phyloP scores from a whole-genome alignment of 768 basidiomycete species.

The Clathrus columnatus region DNA sequence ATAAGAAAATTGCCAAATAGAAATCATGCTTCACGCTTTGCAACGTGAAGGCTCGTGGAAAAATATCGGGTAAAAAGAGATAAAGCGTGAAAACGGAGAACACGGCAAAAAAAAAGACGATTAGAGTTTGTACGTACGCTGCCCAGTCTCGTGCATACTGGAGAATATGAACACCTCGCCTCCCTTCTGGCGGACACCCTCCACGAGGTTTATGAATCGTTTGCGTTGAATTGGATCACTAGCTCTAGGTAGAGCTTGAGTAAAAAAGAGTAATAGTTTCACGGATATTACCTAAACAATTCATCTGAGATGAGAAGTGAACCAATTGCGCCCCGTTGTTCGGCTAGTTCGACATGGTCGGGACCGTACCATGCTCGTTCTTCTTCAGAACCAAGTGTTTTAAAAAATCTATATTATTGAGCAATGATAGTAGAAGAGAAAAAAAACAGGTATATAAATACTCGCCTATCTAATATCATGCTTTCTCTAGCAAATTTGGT shows the following conservation, averaged over 20 bases:
- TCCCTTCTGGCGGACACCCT: conserved; percentile 79
- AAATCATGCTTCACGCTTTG: background rate
- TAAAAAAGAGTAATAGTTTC: background rate
- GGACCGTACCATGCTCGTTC: conserved; percentile 99
- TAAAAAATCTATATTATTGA: conserved; percentile 73
- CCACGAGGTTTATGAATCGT: conserved; percentile 80
- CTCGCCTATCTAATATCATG: conserved; percentile 77
- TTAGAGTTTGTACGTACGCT: conserved; percentile 56
- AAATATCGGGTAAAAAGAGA: background rate
- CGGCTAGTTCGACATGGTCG: conserved; percentile 84
- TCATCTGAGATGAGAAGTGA: conserved; percentile 92
- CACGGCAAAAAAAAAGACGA: too few species aligned
- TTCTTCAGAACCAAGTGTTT: conserved; percentile 92
- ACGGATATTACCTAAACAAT: conserved; percentile 65
- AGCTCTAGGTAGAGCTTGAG: conserved; percentile 39
- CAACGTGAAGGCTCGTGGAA: background rate
- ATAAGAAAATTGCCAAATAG: background rate
- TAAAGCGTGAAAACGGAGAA: conserved; percentile 1
- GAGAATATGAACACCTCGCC: conserved; percentile 96
- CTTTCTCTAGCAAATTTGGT: conserved; percentile 97
- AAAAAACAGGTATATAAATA: background rate
- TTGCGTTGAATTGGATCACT: conserved; percentile 71
- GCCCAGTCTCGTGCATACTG: conserved; percentile 98
- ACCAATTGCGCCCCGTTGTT: conserved; percentile 88
- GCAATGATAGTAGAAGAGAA: background rate